Base-by-base conservation (phyloP, 139 green algal genomes). In the Astrephomene gubernaculifera region DNA sequence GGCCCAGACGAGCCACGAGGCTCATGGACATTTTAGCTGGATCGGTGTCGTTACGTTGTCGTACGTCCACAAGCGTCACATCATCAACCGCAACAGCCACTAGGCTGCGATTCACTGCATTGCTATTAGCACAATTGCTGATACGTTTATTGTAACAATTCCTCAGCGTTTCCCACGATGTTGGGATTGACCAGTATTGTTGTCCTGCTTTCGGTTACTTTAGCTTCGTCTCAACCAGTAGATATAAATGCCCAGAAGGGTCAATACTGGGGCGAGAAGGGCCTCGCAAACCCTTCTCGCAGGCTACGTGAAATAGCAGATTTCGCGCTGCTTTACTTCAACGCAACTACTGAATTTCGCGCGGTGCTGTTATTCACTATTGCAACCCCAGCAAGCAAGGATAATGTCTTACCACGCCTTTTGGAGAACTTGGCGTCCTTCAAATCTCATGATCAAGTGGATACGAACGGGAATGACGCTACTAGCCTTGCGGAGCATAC, bases 401-500 rank as follows among this genome's bases (percentile, higher is more conserved):
- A 36, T 22, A 39, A 4, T 22, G 57, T 71, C 4, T 39, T 82
- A 31, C 57, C 75, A 2, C 54, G 36, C 8, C 5, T 82, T 7
- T 39, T 82, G 2, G 75, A 39, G 6, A 82, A 82, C 57, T 57
- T 82, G 54, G 57, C 38, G 5, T 41, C 29, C 12, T 82, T 71
- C 29, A 61, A 33, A 31, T 41, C 49, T 4, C 3, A 41, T 17
- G 75, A 82, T 49, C 75, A 82, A 67, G 2, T 82, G 14, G 75
- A 82, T 24, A 71, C 75, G 5, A 61, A 71, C 33, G 75, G 75
- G 0, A 49, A 71, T 45, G 49, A 31, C 4, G 36, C 53, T 9
- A 71, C 75, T 7, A 82, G 25, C 5, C 41, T 82, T 1, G 75
- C 57, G 4, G 78, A 84, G 61, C 78, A 84, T 25, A 84, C 78